phyloP scores from a whole-genome alignment of 352 stramenopile genomes.

The Thraustotheca clavata region DNA sequence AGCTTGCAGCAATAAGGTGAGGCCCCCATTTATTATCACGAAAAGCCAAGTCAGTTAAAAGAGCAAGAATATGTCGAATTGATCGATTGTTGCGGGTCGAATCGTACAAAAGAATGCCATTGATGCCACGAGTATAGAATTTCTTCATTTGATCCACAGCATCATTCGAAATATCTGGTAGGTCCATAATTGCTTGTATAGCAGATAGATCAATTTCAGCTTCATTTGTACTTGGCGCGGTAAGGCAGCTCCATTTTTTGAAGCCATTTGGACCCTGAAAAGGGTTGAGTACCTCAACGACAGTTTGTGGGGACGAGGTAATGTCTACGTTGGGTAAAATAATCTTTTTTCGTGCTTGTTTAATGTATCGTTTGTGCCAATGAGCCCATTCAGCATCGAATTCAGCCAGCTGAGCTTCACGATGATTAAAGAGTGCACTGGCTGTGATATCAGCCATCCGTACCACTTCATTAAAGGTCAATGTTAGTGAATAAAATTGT shows the following conservation, averaged over 20 bases:
- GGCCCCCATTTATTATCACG: slow-evolving; percentile 15
- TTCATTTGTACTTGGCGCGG: background rate
- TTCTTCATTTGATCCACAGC: background rate
- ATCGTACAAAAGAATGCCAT: slow-evolving; percentile 4
- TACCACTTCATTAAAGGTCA: background rate
- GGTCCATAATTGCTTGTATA: background rate
- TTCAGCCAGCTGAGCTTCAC: background rate
- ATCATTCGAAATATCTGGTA: background rate
- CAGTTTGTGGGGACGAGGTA: background rate
- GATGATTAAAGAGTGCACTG: slow-evolving; percentile 7
- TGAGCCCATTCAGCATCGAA: slow-evolving; percentile 11
- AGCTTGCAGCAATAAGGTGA: slow-evolving; percentile 38
- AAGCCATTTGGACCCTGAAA: slow-evolving; percentile 1
- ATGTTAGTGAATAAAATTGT: background rate
- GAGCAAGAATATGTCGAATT: background rate
- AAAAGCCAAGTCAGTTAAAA: slow-evolving; percentile 6
- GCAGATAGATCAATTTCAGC: too few relatives aligned
- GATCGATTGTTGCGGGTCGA: background rate
- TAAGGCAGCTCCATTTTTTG: slow-evolving; percentile 1
- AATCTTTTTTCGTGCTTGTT: background rate
- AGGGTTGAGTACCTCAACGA: slow-evolving; percentile 12
- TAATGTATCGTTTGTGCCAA: background rate
- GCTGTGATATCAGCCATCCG: slow-evolving; percentile 9
- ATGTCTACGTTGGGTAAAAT: background rate
- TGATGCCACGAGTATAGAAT: slow-evolving; percentile 6